Percentiles rank a stretch among this genome's conserved stretches.
These are phyloP conservation scores for Solanum pimpinellifolium DNA, from an alignment of 257 asterid species.

Conservation along the genomic window DNA sequence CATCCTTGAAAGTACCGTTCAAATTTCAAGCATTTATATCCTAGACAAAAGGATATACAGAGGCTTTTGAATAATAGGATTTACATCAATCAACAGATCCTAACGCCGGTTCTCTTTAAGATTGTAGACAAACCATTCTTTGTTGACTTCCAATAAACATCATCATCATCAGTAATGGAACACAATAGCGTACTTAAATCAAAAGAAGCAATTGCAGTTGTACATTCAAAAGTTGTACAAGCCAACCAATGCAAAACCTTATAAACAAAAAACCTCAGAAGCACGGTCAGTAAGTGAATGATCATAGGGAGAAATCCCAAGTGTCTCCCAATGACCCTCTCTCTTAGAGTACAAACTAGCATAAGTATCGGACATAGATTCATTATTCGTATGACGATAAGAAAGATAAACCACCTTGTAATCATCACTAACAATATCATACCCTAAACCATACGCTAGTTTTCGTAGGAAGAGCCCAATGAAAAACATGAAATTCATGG, in stretches of 20 bases:
- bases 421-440: no score
- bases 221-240: background rate
- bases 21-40: background rate
- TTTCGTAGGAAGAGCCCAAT: no score
- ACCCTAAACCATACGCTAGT: background rate
- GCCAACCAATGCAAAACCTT: background rate
- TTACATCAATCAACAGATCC: background rate
- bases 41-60: background rate
- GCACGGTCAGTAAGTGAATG: slow-evolving; percentile 12
- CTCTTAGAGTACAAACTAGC: background rate
- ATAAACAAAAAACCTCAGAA: background rate
- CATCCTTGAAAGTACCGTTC: background rate
- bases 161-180: background rate
- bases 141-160: background rate
- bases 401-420: no score
- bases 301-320: slow-evolving; percentile 20
- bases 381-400: no score
- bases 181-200: background rate
- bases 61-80: background rate
- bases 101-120: background rate
- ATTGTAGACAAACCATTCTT: background rate
- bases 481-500: no score
- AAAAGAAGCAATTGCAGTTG: background rate
- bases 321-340: background rate
- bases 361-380: no score